phyloP scores from a whole-genome alignment of 768 basidiomycete species.

The Amanita thiersii region DNA sequence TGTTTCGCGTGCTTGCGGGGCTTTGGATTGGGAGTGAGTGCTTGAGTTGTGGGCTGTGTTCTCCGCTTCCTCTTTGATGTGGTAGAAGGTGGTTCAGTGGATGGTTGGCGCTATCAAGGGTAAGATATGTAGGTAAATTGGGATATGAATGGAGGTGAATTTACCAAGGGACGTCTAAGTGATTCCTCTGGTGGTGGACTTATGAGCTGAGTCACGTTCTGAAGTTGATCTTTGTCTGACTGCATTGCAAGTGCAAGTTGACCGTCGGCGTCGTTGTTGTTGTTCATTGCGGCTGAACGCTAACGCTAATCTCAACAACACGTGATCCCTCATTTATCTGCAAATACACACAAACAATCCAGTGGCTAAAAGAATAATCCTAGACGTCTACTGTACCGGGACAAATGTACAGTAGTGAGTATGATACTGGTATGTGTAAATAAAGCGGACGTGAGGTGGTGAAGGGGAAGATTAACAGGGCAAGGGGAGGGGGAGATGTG shows the following conservation, averaged over 20 bases:
- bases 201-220: conserved; percentile 28
- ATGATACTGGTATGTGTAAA: too few relatives aligned
- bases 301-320: too few relatives aligned
- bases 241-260: conserved; percentile 13
- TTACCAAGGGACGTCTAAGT: conserved; percentile 21
- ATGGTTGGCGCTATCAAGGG: conserved; percentile 25
- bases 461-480: too few relatives aligned
- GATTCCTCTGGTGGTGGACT: conserved; percentile 61
- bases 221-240: conserved; percentile 13
- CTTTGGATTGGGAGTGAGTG: conserved; percentile 55
- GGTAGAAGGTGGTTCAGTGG: conserved; percentile 12
- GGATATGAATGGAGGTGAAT: conserved; percentile 8
- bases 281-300: background rate
- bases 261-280: background rate
- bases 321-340: too few relatives aligned
- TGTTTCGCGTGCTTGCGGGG: conserved; percentile 40
- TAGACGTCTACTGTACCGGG: too few relatives aligned
- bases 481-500: too few relatives aligned
- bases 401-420: too few relatives aligned
- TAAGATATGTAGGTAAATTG: conserved; percentile 12
- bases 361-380: too few relatives aligned
- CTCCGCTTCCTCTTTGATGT: conserved; percentile 10
- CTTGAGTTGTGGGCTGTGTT: conserved; percentile 12
- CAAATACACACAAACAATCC: too few relatives aligned
- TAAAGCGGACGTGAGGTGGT: too few relatives aligned